Evolutionary conservation across 768 basidiomycete genomes (phyloP), one percentile per base, ranked within the genome.

Genomic region (Mycena epipterygia): DNA sequence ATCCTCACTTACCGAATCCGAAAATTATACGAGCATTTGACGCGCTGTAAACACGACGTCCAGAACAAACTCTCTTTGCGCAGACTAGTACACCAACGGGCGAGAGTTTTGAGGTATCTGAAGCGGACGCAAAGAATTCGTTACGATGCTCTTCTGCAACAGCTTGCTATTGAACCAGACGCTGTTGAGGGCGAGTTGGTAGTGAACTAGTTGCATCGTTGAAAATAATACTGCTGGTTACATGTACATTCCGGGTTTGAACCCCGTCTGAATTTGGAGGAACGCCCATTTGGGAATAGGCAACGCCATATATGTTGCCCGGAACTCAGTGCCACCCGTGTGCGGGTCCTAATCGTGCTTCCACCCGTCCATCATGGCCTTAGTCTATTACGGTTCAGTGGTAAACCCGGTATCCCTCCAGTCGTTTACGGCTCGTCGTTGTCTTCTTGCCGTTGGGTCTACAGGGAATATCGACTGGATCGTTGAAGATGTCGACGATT

Each of bases 141-240:
- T 56, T 98, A 97, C 75, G 93, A 95, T 67, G 82, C 81, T 19
- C 76, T 94, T 29, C 86, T 99, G 58, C 84, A 87, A 52, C 89
- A 91, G 68, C 83, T 98, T 29, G 97, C 93, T 4, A 79, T 98
- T 25, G 93, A 96, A 72, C 86, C 89, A 35, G 85, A 86, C 70
- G 90, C 92, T 41, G 95, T 99, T 2, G 96, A 98, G 80, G 97
- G 96, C 46, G 96, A 98, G 79, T 83, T 98, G 41, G 87, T 95
- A 62, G 88, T 97, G 60, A 49, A 67, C 21, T 73, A 73, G 64
- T 17, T 23, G 13, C 6, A 19, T 44, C 42, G 42, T 14, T n/a
- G n/a, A 44, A n/a, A 11, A 25, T 48, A 48, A 21, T 32, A 32
- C 14, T 17, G 27, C 2, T 16, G 25, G 5, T 46, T 23, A 17